These are phyloP conservation scores for Tetraselmis striata DNA, from an alignment of 139 green algal genomes.

Conservation along the genomic window DNA sequence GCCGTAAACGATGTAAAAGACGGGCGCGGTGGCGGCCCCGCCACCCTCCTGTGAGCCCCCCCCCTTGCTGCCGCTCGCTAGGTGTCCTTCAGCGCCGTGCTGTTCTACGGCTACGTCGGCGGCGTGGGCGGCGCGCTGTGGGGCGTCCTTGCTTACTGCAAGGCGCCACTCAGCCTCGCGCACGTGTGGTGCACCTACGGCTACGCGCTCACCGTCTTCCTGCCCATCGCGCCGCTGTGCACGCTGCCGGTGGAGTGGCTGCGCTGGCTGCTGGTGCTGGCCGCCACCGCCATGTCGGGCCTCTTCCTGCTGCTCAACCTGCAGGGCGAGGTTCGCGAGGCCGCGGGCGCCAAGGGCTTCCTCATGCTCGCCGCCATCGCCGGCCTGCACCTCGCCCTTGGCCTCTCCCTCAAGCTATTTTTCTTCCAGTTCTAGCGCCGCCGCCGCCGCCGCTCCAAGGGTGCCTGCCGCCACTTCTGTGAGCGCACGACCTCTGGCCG, in stretches of 20 bases:
- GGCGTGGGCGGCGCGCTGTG: conserved; percentile 48
- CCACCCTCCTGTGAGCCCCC: background rate
- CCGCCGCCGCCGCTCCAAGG: too few species aligned
- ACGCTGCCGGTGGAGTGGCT: conserved; percentile 55
- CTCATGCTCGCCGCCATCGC: conserved; percentile 47
- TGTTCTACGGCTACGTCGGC: conserved; percentile 84
- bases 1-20: too few species aligned
- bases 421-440: conserved; percentile 63
- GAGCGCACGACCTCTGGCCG: too few species aligned
- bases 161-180: conserved; percentile 48
- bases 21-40: too few species aligned
- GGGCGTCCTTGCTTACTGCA: conserved; percentile 33
- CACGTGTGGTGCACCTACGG: conserved; percentile 79
- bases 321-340: conserved; percentile 45
- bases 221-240: conserved; percentile 69
- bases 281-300: conserved; percentile 42
- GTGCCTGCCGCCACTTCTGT: too few species aligned
- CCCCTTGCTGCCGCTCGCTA: conserved; percentile 1
- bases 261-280: conserved; percentile 52
- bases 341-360: conserved; percentile 50
- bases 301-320: conserved; percentile 72
- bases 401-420: conserved; percentile 70
- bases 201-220: conserved; percentile 71
- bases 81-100: conserved; percentile 50
- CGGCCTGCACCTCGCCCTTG: conserved; percentile 50